Evolutionary conservation across 306 rosid species (phyloP), one percentile per base, ranked within the genome.

Genomic region (Gastrolobium villosum): DNA sequence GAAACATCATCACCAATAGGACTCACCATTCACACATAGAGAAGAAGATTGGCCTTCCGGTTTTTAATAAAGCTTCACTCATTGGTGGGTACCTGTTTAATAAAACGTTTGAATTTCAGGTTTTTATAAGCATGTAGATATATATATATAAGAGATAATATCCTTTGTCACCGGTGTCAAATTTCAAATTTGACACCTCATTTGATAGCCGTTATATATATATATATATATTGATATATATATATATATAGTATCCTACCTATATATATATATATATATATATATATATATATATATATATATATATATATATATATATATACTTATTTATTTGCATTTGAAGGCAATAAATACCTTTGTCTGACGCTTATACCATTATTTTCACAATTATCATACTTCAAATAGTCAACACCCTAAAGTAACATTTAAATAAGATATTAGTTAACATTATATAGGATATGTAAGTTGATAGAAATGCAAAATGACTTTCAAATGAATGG

Each of bases 11-110:
- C 11, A 15, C 28, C 1, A 39, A 20, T 44, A 9, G 4, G n/a
- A 69, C 89, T 90, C 30, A 90, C 96, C 96, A 87, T 85, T 88
- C 96, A 31, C 96, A 90, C 7, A 90, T 40, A 10, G 96, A 90
- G 64, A 76, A 87, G 76, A 88, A 82, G 69, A 90, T 88, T 3
- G 85, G 57, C 44, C 91, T 77, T 56, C 88, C 84, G 48, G 89
- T 40, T 1, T 74, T 87, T 44, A 77, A 39, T 9, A 90, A 74
- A 53, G 96, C 96, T 75, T 72, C 44, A 71, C 83, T 81, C 96
- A 90, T 90, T 66, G 62, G 79, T 1, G 93, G 93, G 26, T 90
- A 90, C 83, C 96, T 90, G 55, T 59, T 45, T 43, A 2, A 20
- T 15, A 54, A 37, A 59, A 65, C 57, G 60, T 50, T 41, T 44